These are phyloP conservation scores for Heimioporus retisporus DNA, from an alignment of 1,284 basidiomycete genomes.

Conservation along the genomic window DNA sequence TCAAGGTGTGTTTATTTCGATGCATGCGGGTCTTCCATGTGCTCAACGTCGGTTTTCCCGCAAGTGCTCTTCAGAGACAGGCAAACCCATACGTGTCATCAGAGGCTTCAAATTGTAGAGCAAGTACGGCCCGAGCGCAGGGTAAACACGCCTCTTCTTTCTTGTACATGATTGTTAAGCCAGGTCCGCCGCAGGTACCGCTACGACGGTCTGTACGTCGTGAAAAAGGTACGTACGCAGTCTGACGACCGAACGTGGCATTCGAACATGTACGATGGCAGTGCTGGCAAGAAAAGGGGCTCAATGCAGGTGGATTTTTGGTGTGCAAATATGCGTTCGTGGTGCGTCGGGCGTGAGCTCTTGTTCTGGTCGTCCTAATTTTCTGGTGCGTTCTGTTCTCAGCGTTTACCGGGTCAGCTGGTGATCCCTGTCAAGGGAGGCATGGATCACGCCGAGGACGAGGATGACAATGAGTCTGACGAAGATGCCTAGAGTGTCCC, in stretches of 20 bases:
- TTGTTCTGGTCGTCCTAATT: conserved; percentile 5
- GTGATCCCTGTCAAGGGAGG: conserved; percentile 54
- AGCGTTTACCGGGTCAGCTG: conserved; percentile 73
- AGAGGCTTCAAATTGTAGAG: conserved; percentile 83
- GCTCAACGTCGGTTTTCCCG: conserved; percentile 5
- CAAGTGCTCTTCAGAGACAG: conserved; percentile 75
- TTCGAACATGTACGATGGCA: conserved; percentile 31
- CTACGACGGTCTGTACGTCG: conserved; percentile 86
- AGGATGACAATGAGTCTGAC: too few relatives aligned
- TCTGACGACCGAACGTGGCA: neutral
- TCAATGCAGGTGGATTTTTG: conserved; percentile 69
- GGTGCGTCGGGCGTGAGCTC: conserved; percentile 50
- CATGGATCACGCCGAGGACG: too few relatives aligned
- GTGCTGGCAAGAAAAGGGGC: conserved; percentile 78
- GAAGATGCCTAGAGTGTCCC: too few relatives aligned
- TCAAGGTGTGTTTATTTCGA: conserved; percentile 57
- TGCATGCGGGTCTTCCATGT: neutral
- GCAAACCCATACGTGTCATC: conserved; percentile 84
- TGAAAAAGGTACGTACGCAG: conserved; percentile 65
- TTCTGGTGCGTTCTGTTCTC: neutral
- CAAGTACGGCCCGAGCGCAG: conserved; percentile 76
- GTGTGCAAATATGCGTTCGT: conserved; percentile 87
- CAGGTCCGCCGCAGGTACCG: conserved; percentile 65
- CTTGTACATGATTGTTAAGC: neutral
- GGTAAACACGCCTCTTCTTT: conserved; percentile 53